phyloP scores from a whole-genome alignment of 306 rosid genomes.

The Amphicarpaea edgeworthii region DNA sequence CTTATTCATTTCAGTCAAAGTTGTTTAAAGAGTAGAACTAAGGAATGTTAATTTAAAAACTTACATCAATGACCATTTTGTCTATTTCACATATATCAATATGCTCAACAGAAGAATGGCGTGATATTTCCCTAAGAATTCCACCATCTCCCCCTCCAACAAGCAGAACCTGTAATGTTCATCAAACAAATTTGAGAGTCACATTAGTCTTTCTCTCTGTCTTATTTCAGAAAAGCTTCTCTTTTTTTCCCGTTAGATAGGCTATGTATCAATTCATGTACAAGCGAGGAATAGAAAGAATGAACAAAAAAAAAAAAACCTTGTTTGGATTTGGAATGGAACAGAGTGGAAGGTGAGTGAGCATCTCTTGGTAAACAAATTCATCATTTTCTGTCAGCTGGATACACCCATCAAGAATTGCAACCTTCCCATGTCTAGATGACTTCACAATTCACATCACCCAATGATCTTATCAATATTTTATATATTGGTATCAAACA shows the following conservation, averaged over 20 bases:
- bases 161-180: slow-evolving; percentile 41
- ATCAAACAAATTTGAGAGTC: neutral
- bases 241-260: neutral
- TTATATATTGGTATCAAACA: neutral
- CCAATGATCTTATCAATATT: neutral
- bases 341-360: slow-evolving; percentile 60
- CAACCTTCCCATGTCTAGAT: slow-evolving; percentile 52
- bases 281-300: neutral
- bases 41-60: slow-evolving; percentile 1
- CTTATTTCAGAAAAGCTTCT: neutral
- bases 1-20: neutral
- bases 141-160: slow-evolving; percentile 54
- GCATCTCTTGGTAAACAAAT: slow-evolving; percentile 65
- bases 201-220: too few species aligned
- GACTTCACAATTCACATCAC: slow-evolving; percentile 44
- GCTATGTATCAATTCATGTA: neutral
- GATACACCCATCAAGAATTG: slow-evolving; percentile 54
- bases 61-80: slow-evolving; percentile 47
- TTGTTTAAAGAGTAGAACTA: too few species aligned
- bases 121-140: slow-evolving; percentile 46
- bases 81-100: slow-evolving; percentile 54
- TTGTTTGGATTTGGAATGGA: slow-evolving; percentile 51
- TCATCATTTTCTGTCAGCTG: slow-evolving; percentile 62
- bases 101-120: slow-evolving; percentile 46
- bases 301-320: slow-evolving; percentile 29